Base-by-base conservation (phyloP, 768 basidiomycete genomes). In the Amanita thiersii region DNA sequence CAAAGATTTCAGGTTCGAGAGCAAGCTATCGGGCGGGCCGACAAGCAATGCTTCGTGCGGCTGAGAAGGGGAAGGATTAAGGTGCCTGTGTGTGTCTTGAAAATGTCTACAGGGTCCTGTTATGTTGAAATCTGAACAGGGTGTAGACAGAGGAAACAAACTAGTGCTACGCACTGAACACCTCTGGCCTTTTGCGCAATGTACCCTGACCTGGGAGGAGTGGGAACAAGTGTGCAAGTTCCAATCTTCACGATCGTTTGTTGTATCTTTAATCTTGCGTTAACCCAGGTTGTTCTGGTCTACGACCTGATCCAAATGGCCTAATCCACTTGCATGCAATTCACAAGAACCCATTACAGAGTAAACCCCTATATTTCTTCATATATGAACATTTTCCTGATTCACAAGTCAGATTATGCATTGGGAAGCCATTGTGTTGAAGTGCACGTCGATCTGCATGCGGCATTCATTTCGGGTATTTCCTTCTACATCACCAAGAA, bases 31-130 rank as follows among this genome's bases (percentile, higher is more conserved):
- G 25, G 49, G 23, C 54, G 55, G 8, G 12, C 32, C 7, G 21
- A 48, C 8, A 53, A 56, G 11, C 29, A 51, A 14, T 50, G 46
- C 41, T 62, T 58, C 56, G 55, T 60, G 24, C 51, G 61, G 19
- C 19, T 40, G 15, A 50, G 54, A 4, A 52, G 35, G 24, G 14
- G 10, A 14, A 44, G 44, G n/a, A 57, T 59, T 30, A 39, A 34
- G 1, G 60, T 56, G 9, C 50, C 50, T 4, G 54, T 60, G 26
- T 8, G 53, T 21, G 4, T 29, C 20, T 17, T n/a, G 32, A 31
- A n/a, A n/a, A 58, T 55, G 50, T 9, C 7, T 17, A 10, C 29
- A 12, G 17, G 8, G 6, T 19, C 18, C 21, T 14, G 1, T 3
- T 40, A 32, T 31, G 5, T 19, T 20, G 7, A 5, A 4, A 1